These are phyloP conservation scores for Coprinopsis strossmayeri DNA, from an alignment of 768 basidiomycete species.

Conservation along the genomic window DNA sequence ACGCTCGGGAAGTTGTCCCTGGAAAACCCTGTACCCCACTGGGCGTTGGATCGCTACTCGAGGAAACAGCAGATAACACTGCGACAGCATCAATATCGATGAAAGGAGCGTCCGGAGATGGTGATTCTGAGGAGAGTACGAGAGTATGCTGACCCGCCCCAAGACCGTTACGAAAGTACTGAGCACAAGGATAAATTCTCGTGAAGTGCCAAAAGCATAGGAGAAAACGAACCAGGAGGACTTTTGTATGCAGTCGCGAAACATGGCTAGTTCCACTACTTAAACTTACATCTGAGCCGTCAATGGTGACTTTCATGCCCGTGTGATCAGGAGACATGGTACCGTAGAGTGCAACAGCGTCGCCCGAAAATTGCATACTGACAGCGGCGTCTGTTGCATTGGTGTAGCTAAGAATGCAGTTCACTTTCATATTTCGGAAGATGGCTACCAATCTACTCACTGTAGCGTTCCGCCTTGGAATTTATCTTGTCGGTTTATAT, in stretches of 20 bases:
- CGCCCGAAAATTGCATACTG: slow-evolving; percentile 39
- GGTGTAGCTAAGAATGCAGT: slow-evolving; percentile 29
- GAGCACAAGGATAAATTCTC: slow-evolving; percentile 2
- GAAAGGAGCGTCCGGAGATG: slow-evolving; percentile 24
- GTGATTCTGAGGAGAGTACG: slow-evolving; percentile 26
- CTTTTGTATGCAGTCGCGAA: slow-evolving; percentile 7
- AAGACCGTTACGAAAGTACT: slow-evolving; percentile 22
- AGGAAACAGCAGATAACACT: slow-evolving; percentile 24
- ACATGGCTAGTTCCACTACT: slow-evolving; percentile 30
- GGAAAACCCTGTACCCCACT: not conserved
- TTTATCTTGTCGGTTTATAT: slow-evolving; percentile 17
- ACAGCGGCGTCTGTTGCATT: slow-evolving; percentile 31
- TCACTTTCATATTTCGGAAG: not conserved
- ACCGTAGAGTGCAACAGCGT: slow-evolving; percentile 49
- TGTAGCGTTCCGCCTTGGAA: slow-evolving; percentile 36
- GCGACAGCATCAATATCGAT: slow-evolving; percentile 39
- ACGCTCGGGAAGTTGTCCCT: too few relatives aligned
- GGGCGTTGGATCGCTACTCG: not conserved
- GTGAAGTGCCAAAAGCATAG: not conserved
- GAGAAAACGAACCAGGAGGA: slow-evolving; percentile 9
- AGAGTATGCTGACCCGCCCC: slow-evolving; percentile 32
- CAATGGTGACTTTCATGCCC: slow-evolving; percentile 37
- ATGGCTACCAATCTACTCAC: slow-evolving; percentile 22
- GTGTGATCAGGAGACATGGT: slow-evolving; percentile 47
- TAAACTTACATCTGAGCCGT: slow-evolving; percentile 29